Base-by-base conservation (phyloP, 1,284 basidiomycete species). In the Cystobasidium pallidum region DNA sequence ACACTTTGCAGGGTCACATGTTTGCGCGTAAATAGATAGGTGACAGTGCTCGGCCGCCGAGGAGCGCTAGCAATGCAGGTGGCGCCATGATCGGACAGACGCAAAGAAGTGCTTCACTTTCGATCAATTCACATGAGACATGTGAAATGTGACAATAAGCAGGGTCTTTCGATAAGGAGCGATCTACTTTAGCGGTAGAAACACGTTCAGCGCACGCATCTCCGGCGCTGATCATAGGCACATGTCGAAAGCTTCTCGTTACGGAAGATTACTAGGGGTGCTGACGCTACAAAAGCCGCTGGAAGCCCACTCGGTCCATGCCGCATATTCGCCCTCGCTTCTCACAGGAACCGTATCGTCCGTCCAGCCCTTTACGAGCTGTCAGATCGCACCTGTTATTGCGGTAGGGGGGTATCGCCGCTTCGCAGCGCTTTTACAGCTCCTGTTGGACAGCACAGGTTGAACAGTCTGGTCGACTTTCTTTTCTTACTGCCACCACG, bases 111-210 rank as follows among this genome's bases (percentile, higher is more conserved):
- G 63, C 28, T 51, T 34, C 30, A 13, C 32, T 57, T 57, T 36
- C 54, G 54, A 57, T 57, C 54, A n/a, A 8, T 57, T 57, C 54
- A 57, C 54, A 21, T 57, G 54, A 57, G 32, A 57, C 54, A 57
- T 57, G 54, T 57, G 54, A 57, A n/a, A 57, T 34, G 36, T 57
- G 19, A 21, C 54, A 30, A 57, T 57, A 57, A 57, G 49, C 54
- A 36, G 54, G 54, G 4, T 32, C 19, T 34, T n/a, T 32, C 54
- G 54, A 57, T 57, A 57, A 57, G 10, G 54, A 36, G 32, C 54
- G 54, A 34, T 57, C 54, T 26, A 26, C 45, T 47, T 47, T 13
- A 47, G 45, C n/a, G 6, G 6, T 47, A 47, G 10, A 47, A 13
- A 47, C 45, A 47, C 45, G 7, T n/a, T 6, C 45, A 17, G 45